These are phyloP conservation scores for Iberis pinnata DNA, from an alignment of 345 rosid genomes.

Conservation along the genomic window DNA sequence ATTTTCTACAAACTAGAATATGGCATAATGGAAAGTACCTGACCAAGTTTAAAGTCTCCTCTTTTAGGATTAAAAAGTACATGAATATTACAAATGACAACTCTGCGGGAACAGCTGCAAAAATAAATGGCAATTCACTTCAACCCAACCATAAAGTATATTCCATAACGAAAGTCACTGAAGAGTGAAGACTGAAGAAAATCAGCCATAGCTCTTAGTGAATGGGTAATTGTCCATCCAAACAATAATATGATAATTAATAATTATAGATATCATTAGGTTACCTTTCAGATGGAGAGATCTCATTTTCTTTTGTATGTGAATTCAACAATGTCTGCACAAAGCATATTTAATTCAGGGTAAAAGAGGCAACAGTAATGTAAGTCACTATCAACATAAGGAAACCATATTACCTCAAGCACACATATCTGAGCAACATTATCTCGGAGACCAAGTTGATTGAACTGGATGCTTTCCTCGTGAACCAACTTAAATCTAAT, in stretches of 20 bases:
- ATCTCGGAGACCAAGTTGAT: constrained; percentile 79
- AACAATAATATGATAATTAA: constrained; percentile 11
- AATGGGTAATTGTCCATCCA: constrained; percentile 5
- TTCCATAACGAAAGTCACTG: neutral
- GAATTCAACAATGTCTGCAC: constrained; percentile 39
- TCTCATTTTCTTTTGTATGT: constrained; percentile 27
- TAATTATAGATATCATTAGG: neutral
- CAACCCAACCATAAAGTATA: constrained; percentile 12
- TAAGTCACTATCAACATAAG: constrained; percentile 6
- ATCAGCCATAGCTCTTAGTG: neutral
- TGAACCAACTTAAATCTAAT: constrained; percentile 80
- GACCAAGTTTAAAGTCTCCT: constrained; percentile 95
- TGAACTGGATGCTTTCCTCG: constrained; percentile 79
- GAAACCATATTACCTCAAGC: constrained; percentile 53
- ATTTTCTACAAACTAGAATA: neutral
- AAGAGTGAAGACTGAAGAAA: constrained; percentile 5
- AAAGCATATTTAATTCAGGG: constrained; percentile 11
- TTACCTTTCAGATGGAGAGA: constrained; percentile 45
- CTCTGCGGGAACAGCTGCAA: constrained; percentile 53
- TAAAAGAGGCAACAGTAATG: neutral
- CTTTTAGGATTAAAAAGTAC: constrained; percentile 92
- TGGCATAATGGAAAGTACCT: constrained; percentile 39
- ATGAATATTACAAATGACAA: constrained; percentile 81
- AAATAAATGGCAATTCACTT: constrained; percentile 12
- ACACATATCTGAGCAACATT: constrained; percentile 99